Evolutionary conservation across 768 basidiomycete genomes (phyloP), one percentile per base, ranked within the genome.

Genomic region (Psilocybe cyanescens): DNA sequence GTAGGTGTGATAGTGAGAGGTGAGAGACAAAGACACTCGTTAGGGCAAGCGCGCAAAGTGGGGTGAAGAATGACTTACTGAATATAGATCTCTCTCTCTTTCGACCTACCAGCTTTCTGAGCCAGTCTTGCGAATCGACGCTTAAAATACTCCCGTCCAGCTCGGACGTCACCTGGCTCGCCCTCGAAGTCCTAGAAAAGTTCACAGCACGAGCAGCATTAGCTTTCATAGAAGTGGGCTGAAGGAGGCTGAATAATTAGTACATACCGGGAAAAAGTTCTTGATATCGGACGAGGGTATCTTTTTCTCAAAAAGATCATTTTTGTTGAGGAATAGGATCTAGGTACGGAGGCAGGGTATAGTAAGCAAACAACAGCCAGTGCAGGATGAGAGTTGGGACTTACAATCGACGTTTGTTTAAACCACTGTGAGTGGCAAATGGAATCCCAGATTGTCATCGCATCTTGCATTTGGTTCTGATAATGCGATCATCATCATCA

Each of bases 381-480:
- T 61, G 28, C 30, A 28, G 9, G 24, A 24, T 24, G 2, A 24
- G 24, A 24, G 24, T 7, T 45, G 62, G 31, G 16, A 78, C 90
- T 48, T 65, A 95, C 95, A 58, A 97, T 94, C 8, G 94, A 95
- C 0, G 95, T 96, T 65, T 91, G 86, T 75, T 92, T 92, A 78
- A 97, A 97, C 95, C 95, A 97, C 65, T 96, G 94, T 8, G 94
- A 96, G 73, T 97, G 94, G 76, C 94, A 96, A 83, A 98, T 96
- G 45, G 94, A 95, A 68, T 98, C 95, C 90, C 95, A 98, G 53
- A 98, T 94, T n/a, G 94, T 94, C 88, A 98, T 91, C 1, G 95
- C 94, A 65, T 98, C 95, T 79, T 96, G 92, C 95, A 98, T 97
- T 88, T 97, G 95, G 71, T 98, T 98, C 91, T 95, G 69, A 35